A percentile compares a stretch with the other conserved stretches of the same genome.
phyloP scores from a whole-genome alignment of 441 rosid species.

The Populus hybrid region DNA sequence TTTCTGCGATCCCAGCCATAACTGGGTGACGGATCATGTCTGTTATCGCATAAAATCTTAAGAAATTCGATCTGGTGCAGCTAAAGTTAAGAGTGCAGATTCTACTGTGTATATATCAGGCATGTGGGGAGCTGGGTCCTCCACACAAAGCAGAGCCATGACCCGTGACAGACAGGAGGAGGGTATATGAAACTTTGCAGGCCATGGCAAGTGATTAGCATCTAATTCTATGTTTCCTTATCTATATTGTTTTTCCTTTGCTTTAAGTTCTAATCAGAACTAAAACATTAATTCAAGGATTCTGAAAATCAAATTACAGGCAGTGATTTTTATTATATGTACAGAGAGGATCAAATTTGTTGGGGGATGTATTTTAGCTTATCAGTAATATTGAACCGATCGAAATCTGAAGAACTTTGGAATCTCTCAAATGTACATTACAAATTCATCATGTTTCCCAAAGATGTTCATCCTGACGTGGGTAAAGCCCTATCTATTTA shows the following conservation, averaged over 20 bases:
- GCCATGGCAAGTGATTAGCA: background rate
- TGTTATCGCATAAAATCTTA: background rate
- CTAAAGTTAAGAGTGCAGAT: background rate
- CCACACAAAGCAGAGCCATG: background rate
- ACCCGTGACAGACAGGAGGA: background rate
- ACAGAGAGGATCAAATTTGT: too few species aligned
- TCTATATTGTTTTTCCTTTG: background rate
- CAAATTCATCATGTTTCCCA: background rate
- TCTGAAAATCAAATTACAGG: background rate
- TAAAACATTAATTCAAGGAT: background rate
- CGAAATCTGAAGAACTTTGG: too few species aligned
- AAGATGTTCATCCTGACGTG: slow-evolving; percentile 3
- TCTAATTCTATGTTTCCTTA: background rate
- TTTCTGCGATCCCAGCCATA: too few species aligned
- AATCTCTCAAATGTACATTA: background rate
- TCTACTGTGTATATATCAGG: background rate
- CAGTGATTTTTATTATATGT: too few species aligned
- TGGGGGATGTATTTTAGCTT: background rate
- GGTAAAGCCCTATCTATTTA: background rate
- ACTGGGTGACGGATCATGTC: background rate
- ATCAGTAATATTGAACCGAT: too few species aligned
- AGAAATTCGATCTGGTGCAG: background rate
- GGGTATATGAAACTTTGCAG: background rate
- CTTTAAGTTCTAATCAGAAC: background rate
- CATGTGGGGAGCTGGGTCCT: background rate